Percentiles rank a stretch among this genome's conserved stretches.
These are phyloP conservation scores for Backusella sp. DNA, from an alignment of 192 early-diverging fungal species.

Conservation along the genomic window DNA sequence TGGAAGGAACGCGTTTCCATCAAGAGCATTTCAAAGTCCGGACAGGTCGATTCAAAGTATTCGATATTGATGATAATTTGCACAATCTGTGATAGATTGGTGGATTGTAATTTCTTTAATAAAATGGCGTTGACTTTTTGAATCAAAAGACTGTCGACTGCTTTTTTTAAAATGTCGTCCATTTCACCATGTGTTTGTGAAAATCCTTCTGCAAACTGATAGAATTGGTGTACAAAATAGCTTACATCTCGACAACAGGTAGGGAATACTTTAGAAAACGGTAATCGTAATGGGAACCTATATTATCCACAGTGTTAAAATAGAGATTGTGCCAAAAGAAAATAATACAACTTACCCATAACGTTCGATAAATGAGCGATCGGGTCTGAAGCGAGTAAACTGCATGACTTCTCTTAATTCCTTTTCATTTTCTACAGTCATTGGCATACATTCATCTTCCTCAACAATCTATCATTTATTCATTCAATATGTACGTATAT, in stretches of 20 bases:
- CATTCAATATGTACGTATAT: not conserved
- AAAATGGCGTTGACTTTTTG: conserved; percentile 69
- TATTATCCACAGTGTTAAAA: conserved; percentile 2
- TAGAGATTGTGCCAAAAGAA: not conserved
- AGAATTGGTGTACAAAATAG: conserved; percentile 75
- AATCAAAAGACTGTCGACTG: conserved; percentile 69
- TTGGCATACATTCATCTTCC: conserved; percentile 80
- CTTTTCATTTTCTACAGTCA: conserved; percentile 62
- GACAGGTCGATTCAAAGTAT: conserved; percentile 66
- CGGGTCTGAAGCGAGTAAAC: conserved; percentile 63
- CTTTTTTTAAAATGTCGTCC: conserved; percentile 82
- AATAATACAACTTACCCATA: conserved; percentile 26
- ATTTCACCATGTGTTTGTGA: conserved; percentile 80
- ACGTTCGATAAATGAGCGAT: conserved; percentile 32
- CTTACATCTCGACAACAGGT: conserved; percentile 68
- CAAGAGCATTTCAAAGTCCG: conserved; percentile 76
- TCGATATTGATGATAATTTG: conserved; percentile 86
- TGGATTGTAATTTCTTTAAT: conserved; percentile 61
- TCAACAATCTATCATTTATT: conserved; percentile 59
- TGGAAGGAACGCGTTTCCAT: conserved; percentile 62
- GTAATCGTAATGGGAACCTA: conserved; percentile 71
- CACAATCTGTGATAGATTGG: conserved; percentile 76
- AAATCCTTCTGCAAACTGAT: conserved; percentile 84
- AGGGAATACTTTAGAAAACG: conserved; percentile 82
- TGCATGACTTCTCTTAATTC: conserved; percentile 64